Evolutionary conservation across 768 basidiomycete genomes (phyloP), one percentile per base, ranked within the genome.

Genomic region (Hysterangium stoloniferum): DNA sequence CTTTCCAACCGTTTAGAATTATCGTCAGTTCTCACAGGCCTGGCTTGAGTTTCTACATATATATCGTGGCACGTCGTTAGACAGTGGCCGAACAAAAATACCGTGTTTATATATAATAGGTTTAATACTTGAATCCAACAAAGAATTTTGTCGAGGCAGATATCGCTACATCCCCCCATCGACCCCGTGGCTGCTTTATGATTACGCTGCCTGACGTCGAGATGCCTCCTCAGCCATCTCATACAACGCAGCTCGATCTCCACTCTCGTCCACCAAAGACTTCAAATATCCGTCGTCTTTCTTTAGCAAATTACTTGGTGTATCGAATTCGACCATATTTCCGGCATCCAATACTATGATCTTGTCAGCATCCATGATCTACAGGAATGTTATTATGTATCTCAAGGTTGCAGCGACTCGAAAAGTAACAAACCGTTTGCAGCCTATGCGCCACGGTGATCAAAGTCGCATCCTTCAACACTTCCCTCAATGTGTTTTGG

Each of bases 311-410:
- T 64, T 66, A 13, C 51, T 57, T 1, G 82, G 82, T 7, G 65
- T 57, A 32, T 76, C 79, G 52, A 74, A 82, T 54, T 83, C 79
- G 33, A 70, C 63, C 68, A n/a, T n/a, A n/a, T n/a, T n/a, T n/a
- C n/a, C n/a, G n/a, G n/a, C n/a, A n/a, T n/a, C n/a, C n/a, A n/a
- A n/a, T n/a, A n/a, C n/a, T n/a, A n/a, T n/a, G 38, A 82, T 76
- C 56, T 76, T 76, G 59, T 82, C 79, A 3, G 78, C 75, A 45
- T 80, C 79, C 68, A 79, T 78, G 53, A 82, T 75, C 34, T 35
- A 19, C 11, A 35, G 19, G 12, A n/a, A n/a, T n/a, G 34, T 35
- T 11, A 35, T 11, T 35, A 11, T n/a, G n/a, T n/a, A n/a, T n/a
- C n/a, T n/a, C n/a, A n/a, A n/a, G n/a, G 19, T 35, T 11, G 19